phyloP scores from a whole-genome alignment of 1,284 basidiomycete genomes.

The Butyriboletus appendiculatus region DNA sequence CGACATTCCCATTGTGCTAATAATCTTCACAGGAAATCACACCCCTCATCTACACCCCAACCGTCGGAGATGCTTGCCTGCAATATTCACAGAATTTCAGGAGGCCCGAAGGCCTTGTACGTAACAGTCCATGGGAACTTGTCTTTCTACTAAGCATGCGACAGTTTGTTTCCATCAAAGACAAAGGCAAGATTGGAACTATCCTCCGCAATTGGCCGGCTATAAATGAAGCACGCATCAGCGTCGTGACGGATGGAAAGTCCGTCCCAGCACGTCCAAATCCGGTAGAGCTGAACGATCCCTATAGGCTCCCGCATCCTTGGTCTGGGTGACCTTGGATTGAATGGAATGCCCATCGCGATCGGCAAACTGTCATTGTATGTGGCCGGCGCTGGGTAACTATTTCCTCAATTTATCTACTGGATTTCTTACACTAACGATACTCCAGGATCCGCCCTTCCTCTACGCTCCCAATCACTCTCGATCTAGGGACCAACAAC shows the following conservation, averaged over 20 bases:
- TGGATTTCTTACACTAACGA: conserved; percentile 4
- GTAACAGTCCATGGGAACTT: conserved; percentile 27
- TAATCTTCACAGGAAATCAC: conserved; percentile 56
- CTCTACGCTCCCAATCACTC: conserved; percentile 84
- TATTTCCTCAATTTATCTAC: not conserved
- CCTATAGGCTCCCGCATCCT: conserved; percentile 80
- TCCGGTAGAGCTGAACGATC: conserved; percentile 1
- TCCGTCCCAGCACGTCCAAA: conserved; percentile 3
- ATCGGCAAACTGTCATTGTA: conserved; percentile 94
- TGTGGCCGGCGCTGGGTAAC: conserved; percentile 82
- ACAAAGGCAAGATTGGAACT: conserved; percentile 77
- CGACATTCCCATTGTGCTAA: not conserved
- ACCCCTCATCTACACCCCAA: conserved; percentile 90
- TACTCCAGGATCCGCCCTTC: conserved; percentile 74
- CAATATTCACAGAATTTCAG: conserved; percentile 84
- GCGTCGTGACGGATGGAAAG: conserved; percentile 86
- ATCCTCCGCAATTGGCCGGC: conserved; percentile 80
- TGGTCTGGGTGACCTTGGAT: conserved; percentile 88
- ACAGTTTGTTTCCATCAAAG: conserved; percentile 82
- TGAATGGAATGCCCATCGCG: conserved; percentile 91
- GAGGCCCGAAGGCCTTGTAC: conserved; percentile 74
- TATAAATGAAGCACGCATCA: conserved; percentile 73
- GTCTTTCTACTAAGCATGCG: not conserved
- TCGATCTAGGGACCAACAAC: conserved; percentile 90
- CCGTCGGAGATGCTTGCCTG: conserved; percentile 89